Evolutionary conservation across 805 yeast genomes (phyloP), one percentile per base, ranked within the genome.

Genomic region (Candida coleopterorum): DNA sequence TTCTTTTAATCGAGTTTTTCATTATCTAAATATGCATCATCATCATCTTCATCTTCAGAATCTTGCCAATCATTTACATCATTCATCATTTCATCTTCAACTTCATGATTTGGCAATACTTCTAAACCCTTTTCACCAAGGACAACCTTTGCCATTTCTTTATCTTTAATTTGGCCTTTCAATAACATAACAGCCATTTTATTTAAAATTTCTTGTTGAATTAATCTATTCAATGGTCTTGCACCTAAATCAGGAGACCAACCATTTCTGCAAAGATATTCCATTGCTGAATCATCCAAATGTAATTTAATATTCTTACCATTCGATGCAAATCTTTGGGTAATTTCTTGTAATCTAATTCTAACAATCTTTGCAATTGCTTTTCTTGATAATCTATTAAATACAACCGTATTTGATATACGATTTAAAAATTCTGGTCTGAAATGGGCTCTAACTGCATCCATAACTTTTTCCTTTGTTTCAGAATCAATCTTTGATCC

Each of bases 341-440:
- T 93, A 42, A 93, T 83, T 60, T 93, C 98, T 40, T 68, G 60
- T 46, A 93, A 66, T 54, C 98, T 76, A 45, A 93, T 81, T 42
- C 78, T 79, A 31, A 93, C 96, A 53, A 93, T 93, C 77, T 85
- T 86, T 49, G 86, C 76, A 47, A 93, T 93, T 1, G 97, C 95
- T 60, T 83, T 82, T 70, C 80, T 83, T 12, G 96, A 85, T 46
- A 93, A 73, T 49, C 95, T 78, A 74, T 93, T 93, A 76, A 93
- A 93, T 16, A 93, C 83, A 21, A 90, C 87, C 48, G 86, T 89
- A 6, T 95, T 85, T 2, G 95, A 82, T 46, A 93, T 90, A 71
- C 98, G 85, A 74, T 93, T 93, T 52, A 93, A 72, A 69, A 93
- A 93, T 64, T 93, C 98, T 4, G 98, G 98, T 60, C 97, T 79